phyloP scores from a whole-genome alignment of 176 grass and related monocot species.

The bread wheat (Triticum aestivum) region IWGSC_CS_RefSeq_v2.1 NC_057813.1:630845097-630845596 shows the following conservation, averaged over 20 bases:
- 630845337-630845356: conserved; percentile 51
- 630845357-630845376: conserved; percentile 33
- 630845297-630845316: conserved; percentile 20
- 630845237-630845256: conserved; percentile 11
- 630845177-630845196: neutral
- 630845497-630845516: conserved; percentile 2
- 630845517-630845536: conserved; percentile 40
- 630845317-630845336: conserved; percentile 52
- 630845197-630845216: neutral
- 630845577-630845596: conserved; percentile 28
- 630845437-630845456: conserved; percentile 45
- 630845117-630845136: neutral
- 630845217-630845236: neutral
- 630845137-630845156: neutral
- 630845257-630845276: conserved; percentile 21
- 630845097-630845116: neutral
- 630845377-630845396: conserved; percentile 14
- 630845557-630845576: conserved; percentile 45
- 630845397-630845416: neutral
- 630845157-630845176: no score
- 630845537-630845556: conserved; percentile 50
- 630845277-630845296: neutral
- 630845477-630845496: conserved; percentile 44
- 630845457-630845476: conserved; percentile 60
- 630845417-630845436: conserved; percentile 43